Evolutionary conservation across 768 basidiomycete genomes (phyloP).

Genomic region (Boletus pseudopeckii): DNA sequence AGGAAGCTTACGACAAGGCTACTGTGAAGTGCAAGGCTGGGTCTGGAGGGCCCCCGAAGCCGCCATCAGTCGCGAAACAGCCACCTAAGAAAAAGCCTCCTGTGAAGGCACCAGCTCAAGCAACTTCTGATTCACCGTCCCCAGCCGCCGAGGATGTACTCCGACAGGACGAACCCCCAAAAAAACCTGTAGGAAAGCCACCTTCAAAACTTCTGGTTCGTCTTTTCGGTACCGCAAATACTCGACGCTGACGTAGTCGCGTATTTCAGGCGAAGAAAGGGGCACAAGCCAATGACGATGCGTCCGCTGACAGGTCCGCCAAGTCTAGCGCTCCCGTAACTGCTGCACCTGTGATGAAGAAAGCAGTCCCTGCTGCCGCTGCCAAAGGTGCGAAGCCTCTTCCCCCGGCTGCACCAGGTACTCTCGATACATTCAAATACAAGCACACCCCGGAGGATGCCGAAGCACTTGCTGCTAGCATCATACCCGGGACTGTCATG

Average conservation of each 20-base stretch:
- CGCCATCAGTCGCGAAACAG: slow-evolving; percentile 30
- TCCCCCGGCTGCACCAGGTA: slow-evolving; percentile 46
- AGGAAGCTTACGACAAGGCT: slow-evolving; percentile 88
- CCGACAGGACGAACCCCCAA: slow-evolving; percentile 33
- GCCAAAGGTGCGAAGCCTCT: slow-evolving; percentile 47
- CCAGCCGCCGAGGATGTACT: slow-evolving; percentile 8
- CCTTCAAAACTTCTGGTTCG: slow-evolving; percentile 45
- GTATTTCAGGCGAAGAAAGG: slow-evolving; percentile 51
- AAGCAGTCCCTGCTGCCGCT: slow-evolving; percentile 38
- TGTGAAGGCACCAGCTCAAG: slow-evolving; percentile 28
- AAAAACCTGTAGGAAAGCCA: slow-evolving; percentile 50
- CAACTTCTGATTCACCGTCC: slow-evolving; percentile 15
- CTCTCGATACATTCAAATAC: slow-evolving; percentile 85
- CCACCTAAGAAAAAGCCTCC: slow-evolving; percentile 36
- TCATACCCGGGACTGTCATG: slow-evolving; percentile 68
- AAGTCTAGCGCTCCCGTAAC: slow-evolving; percentile 29
- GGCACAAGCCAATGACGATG: slow-evolving; percentile 33
- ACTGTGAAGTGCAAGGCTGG: slow-evolving; percentile 86
- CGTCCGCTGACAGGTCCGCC: slow-evolving; percentile 8
- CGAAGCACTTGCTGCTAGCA: slow-evolving; percentile 67
- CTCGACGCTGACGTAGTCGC: slow-evolving; percentile 1
- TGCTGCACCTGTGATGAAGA: slow-evolving; percentile 38
- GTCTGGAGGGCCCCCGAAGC: slow-evolving; percentile 46
- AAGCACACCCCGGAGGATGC: slow-evolving; percentile 92
- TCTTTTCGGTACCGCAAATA: neutral